These are phyloP conservation scores for Fraxinus velutina DNA, from an alignment of 305 asterid species.

Conservation along the genomic window DNA sequence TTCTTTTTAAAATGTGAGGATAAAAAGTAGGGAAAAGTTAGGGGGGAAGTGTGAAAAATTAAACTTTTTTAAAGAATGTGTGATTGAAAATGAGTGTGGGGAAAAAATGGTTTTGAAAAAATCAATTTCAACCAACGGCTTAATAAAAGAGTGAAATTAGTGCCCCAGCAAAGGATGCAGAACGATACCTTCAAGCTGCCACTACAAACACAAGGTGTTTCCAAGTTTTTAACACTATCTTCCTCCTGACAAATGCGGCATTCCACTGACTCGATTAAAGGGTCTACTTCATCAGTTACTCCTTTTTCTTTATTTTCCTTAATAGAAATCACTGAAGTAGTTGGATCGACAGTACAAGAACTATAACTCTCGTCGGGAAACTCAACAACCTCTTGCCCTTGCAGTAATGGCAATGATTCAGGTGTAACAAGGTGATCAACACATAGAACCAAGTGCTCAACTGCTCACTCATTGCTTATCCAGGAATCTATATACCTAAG, in stretches of 20 bases:
- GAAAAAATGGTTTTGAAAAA: neutral
- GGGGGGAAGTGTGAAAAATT: neutral
- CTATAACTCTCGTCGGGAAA: constrained; percentile 23
- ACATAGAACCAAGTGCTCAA: constrained; percentile 33
- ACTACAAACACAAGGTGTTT: constrained; percentile 46
- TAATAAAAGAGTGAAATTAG: neutral
- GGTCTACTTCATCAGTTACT: constrained; percentile 36
- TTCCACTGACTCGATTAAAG: constrained; percentile 41
- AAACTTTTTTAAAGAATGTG: neutral
- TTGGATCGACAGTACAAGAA: constrained; percentile 21
- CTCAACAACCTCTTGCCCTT: constrained; percentile 23
- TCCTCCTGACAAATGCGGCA: constrained; percentile 61
- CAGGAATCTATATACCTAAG: constrained; percentile 5
- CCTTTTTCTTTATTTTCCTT: constrained; percentile 21
- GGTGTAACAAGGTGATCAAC: constrained; percentile 32
- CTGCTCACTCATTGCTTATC: constrained; percentile 43
- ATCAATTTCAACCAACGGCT: neutral
- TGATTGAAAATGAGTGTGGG: neutral
- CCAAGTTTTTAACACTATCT: constrained; percentile 40
- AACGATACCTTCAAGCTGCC: constrained; percentile 49
- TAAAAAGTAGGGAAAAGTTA: neutral
- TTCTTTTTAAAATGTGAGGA: neutral
- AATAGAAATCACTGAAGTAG: constrained; percentile 27
- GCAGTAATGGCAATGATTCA: constrained; percentile 28
- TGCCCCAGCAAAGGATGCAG: neutral